Evolutionary conservation across 306 rosid genomes (phyloP).

Genomic region (Medicago truncatula): DNA sequence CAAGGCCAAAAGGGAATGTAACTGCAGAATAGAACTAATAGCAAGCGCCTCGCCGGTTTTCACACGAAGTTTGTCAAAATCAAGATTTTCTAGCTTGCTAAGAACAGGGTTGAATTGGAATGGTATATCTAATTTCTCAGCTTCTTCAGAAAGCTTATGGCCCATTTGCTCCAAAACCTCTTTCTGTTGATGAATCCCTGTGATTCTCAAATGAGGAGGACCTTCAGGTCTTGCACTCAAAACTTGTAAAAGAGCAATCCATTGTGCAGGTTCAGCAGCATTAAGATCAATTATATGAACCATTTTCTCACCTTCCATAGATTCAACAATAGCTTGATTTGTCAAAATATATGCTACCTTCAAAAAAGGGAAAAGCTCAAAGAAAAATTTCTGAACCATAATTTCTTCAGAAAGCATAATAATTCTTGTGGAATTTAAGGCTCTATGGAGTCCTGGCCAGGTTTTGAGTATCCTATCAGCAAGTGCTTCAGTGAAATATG

Average conservation of each 20-base stretch:
- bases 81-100: slow-evolving; percentile 73
- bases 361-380: slow-evolving; percentile 78
- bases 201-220: slow-evolving; percentile 90
- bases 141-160: slow-evolving; percentile 70
- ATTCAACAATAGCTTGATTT: slow-evolving; percentile 84
- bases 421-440: slow-evolving; percentile 72
- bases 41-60: slow-evolving; percentile 92
- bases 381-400: slow-evolving; percentile 69
- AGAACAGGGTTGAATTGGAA: slow-evolving; percentile 76
- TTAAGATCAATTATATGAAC: slow-evolving; percentile 84
- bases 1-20: slow-evolving; percentile 73
- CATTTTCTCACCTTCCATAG: slow-evolving; percentile 92
- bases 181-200: slow-evolving; percentile 79
- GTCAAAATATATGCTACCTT: slow-evolving; percentile 75
- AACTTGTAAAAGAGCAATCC: slow-evolving; percentile 86
- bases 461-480: slow-evolving; percentile 77
- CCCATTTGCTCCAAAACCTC: slow-evolving; percentile 87
- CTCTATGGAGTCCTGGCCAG: slow-evolving; percentile 86
- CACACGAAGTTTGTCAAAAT: slow-evolving; percentile 77
- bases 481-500: slow-evolving; percentile 84
- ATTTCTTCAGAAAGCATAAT: slow-evolving; percentile 69
- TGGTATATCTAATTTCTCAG: slow-evolving; percentile 81
- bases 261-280: slow-evolving; percentile 80
- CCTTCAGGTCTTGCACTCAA: slow-evolving; percentile 85
- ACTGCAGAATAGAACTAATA: slow-evolving; percentile 71